Evolutionary conservation across 345 rosid species (phyloP).

Genomic region (Trapa bicornis): DNA sequence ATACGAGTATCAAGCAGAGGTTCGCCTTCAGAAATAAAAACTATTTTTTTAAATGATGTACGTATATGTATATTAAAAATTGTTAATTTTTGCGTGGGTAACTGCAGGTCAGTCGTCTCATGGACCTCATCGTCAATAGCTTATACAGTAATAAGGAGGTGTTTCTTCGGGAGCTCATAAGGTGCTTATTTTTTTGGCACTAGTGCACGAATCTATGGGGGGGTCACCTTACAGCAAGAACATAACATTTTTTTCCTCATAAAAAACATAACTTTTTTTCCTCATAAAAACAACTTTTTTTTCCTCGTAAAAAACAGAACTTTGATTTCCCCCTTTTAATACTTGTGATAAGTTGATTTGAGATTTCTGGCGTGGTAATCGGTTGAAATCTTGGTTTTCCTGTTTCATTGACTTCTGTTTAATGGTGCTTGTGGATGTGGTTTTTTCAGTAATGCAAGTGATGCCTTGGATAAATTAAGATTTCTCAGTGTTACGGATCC

Average conservation of each 20-base stretch:
- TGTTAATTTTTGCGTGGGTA: neutral
- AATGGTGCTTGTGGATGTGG: constrained; percentile 6
- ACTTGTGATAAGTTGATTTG: neutral
- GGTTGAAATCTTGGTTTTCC: neutral
- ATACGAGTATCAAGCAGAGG: constrained; percentile 96
- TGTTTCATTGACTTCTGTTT: neutral
- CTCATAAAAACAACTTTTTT: too few species aligned
- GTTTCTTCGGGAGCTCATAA: constrained; percentile 89
- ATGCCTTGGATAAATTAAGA: constrained; percentile 91
- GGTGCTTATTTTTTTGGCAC: constrained; percentile 26
- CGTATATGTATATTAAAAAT: neutral
- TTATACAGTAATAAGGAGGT: constrained; percentile 96
- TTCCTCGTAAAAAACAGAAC: too few species aligned
- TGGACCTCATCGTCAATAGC: constrained; percentile 97
- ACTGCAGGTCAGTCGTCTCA: constrained; percentile 88
- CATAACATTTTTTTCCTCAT: neutral
- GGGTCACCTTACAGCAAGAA: neutral
- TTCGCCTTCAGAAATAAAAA: constrained; percentile 8
- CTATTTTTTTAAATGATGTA: neutral
- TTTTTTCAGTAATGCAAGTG: constrained; percentile 79
- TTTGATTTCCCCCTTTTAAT: neutral
- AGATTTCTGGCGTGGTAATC: neutral
- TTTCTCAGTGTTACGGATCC: constrained; percentile 75
- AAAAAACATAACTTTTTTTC: too few species aligned
- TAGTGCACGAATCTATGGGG: neutral